phyloP scores from a whole-genome alignment of 2,329 filamentous ascomycete genomes.

The Verticillium tricorpus region DNA sequence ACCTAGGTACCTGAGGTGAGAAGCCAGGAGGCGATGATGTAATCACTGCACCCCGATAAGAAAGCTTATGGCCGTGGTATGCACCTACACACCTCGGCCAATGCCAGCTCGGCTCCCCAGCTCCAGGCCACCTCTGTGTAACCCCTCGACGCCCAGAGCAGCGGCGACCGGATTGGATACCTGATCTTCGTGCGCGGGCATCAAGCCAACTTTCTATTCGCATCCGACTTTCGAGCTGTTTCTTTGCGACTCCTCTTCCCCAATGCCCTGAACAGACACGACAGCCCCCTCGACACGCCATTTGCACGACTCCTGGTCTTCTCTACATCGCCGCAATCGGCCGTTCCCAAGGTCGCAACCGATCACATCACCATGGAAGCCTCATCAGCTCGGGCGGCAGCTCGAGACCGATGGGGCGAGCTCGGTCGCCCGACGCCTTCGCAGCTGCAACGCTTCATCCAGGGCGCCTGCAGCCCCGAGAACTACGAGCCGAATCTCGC shows the following conservation, averaged over 20 bases:
- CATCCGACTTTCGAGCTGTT: neutral
- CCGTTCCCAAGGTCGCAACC: neutral
- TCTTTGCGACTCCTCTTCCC: neutral
- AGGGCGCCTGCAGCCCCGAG: conserved; percentile 92
- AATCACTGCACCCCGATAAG: neutral
- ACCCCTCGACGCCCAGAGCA: neutral
- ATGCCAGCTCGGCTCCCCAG: neutral
- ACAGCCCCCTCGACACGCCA: neutral
- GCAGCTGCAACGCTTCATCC: conserved; percentile 90
- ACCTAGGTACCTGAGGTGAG: neutral
- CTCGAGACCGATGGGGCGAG: conserved; percentile 87
- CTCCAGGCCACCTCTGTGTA: neutral
- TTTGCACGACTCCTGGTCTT: neutral
- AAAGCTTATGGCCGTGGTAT: neutral
- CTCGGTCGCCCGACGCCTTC: conserved; percentile 75
- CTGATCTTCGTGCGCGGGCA: neutral
- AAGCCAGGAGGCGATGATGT: neutral
- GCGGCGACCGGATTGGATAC: neutral
- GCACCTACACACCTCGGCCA: neutral
- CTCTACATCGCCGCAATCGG: neutral
- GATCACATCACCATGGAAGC: conserved; percentile 70
- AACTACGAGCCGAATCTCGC: conserved; percentile 98
- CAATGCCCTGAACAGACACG: neutral
- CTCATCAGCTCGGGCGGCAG: conserved; percentile 89
- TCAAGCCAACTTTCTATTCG: neutral